phyloP scores from a whole-genome alignment of 495 filamentous ascomycete species.

The Hypoxylon intermedium region DNA sequence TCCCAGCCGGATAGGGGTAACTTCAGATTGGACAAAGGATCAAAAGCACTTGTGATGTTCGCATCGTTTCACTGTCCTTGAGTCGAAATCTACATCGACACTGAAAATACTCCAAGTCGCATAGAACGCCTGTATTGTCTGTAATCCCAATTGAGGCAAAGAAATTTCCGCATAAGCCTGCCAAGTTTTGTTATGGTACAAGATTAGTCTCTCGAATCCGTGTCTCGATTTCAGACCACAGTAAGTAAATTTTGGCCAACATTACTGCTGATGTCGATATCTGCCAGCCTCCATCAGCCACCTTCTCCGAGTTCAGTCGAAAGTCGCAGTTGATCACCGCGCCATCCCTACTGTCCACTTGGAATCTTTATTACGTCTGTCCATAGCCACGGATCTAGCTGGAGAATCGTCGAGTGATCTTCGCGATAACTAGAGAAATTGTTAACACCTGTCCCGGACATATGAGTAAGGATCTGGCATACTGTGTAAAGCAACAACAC shows the following conservation, averaged over 20 bases:
- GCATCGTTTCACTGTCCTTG: too few relatives aligned
- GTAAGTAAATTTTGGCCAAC: slow-evolving; percentile 8
- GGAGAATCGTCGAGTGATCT: slow-evolving; percentile 91
- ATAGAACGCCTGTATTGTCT: slow-evolving; percentile 14
- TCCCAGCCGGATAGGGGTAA: too few relatives aligned
- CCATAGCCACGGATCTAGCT: slow-evolving; percentile 50
- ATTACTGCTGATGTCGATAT: slow-evolving; percentile 19
- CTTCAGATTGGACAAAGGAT: too few relatives aligned
- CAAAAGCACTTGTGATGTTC: too few relatives aligned
- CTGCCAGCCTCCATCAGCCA: background rate
- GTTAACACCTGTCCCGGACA: slow-evolving; percentile 17
- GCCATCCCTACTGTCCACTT: slow-evolving; percentile 23
- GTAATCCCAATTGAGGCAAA: slow-evolving; percentile 21
- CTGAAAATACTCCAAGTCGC: too few relatives aligned
- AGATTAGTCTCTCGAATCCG: slow-evolving; percentile 14
- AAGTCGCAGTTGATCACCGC: slow-evolving; percentile 34
- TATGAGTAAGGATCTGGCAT: slow-evolving; percentile 62
- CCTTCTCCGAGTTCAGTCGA: slow-evolving; percentile 9
- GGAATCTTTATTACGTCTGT: slow-evolving; percentile 6
- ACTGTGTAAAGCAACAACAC: slow-evolving; percentile 97
- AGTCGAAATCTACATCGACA: too few relatives aligned
- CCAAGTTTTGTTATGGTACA: slow-evolving; percentile 37
- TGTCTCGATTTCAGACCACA: slow-evolving; percentile 7
- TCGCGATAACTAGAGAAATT: slow-evolving; percentile 80
- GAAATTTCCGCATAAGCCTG: slow-evolving; percentile 27